Base-by-base conservation (phyloP, 2,329 filamentous ascomycete genomes). In the Chaetomiaceae sp. region DNA sequence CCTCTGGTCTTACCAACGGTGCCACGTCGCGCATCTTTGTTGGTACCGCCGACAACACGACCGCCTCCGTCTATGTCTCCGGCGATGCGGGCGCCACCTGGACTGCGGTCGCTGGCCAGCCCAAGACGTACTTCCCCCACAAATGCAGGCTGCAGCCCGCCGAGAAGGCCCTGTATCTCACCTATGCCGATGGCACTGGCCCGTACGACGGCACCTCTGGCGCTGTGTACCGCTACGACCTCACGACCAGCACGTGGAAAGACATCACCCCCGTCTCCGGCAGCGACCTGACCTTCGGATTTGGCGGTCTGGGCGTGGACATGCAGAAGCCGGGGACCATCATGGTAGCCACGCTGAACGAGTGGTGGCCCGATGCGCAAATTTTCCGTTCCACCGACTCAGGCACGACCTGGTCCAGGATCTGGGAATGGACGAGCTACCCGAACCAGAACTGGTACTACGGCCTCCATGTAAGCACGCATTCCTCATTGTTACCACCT, bases 291-390 rank as follows among this genome's bases (percentile, higher is more conserved):
- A 68, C 68, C 55, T 77, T 71, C 46, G 77, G 77, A 1, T 81
- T 79, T 36, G 77, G 77, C 6, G 77, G 77, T 2, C 61, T 81
- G 2, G 65, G 69, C 0, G 63, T 81, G 17, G 77, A 81, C 38
- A 63, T 72, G 51, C 67, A 73, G 52, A 73, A 70, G 19, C 70
- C 77, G 0, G 77, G 76, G 0, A 80, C 76, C 0, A 57, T 81
- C 14, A 70, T 81, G 37, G 76, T 79, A 0, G 75, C 76, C 0
- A 70, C 69, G 1, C 58, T 80, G 33, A 81, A 81, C 61, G 73
- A 69, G 14, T 81, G 77, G 77, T 80, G 70, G 62, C 77, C 77
- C 0, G 77, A 81, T 49, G 75, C 70, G 1, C 71, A 76, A 44
- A 64, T 80, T 29, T 81, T 72, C 63, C 65, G 77, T 19, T 78